Evolutionary conservation across 306 rosid genomes (phyloP), one percentile per base, ranked within the genome.

Genomic region (Cucumis hystrix): DNA sequence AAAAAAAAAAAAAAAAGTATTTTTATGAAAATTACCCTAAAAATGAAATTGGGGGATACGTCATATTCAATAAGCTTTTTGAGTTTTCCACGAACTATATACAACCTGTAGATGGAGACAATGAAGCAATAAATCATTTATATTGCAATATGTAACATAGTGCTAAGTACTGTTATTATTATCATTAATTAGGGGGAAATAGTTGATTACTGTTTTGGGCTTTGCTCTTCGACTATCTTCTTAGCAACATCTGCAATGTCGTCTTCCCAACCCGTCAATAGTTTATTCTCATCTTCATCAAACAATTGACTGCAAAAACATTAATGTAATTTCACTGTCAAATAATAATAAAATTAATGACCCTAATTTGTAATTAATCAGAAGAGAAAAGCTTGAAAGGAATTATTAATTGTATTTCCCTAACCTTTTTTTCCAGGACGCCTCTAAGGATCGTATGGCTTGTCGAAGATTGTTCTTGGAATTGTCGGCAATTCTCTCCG

Each of bases 381-480:
- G 54, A 47, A 47, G 16, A 47, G 16, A 47, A 47, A 47, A 47
- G 4, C 5, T 9, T 47, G 54, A 12, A 1, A 47, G 2, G 3
- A 11, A 2, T 47, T 60, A 2, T 47, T 60, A 64, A 64, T 64
- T 47, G 4, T 10, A 47, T 12, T 10, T 13, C 30, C 30, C 21
- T 15, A 51, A 57, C 98, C 80, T 84, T 75, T 87, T 80, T 20
- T 60, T 74, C 87, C 84, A 88, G 10, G 97, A 85, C 33, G 97
- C 98, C 87, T 93, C 97, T 16, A 91, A 83, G 8, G 98, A 88
- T 57, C 96, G 97, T 83, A 91, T 81, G 71, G 97, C 96, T 80
- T 88, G 97, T 17, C 92, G 86, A 40, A 87, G 88, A 82, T 87
- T 93, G 79, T 86, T 90, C 57, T 77, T 88, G 15, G 96, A 88